A percentile compares a stretch with the other conserved stretches of the same genome.
Evolutionary conservation across 202 grass and related monocot genomes (phyloP).

Genomic region (Setaria viridis): DNA sequence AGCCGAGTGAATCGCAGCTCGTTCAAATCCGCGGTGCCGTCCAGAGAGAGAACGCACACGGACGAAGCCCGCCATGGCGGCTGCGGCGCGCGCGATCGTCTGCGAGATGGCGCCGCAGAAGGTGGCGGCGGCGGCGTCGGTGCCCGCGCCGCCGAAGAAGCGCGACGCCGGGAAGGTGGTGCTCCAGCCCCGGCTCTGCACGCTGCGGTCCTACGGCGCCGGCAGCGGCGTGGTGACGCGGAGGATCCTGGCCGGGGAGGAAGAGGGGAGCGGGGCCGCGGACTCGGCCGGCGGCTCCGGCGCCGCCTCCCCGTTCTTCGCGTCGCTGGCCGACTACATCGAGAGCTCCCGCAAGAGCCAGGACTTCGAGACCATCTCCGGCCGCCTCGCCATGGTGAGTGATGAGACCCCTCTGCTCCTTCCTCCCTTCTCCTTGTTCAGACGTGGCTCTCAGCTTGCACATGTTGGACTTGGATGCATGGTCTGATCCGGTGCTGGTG

Average conservation of each 20-base stretch:
- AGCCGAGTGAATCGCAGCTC: slow-evolving; percentile 24
- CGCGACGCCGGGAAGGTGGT: slow-evolving; percentile 64
- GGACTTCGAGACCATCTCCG: slow-evolving; percentile 91
- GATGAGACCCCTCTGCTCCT: no score
- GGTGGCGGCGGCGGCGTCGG: neutral
- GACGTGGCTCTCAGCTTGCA: no score
- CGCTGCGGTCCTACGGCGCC: slow-evolving; percentile 81
- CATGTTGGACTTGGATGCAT: neutral
- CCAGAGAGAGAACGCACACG: neutral
- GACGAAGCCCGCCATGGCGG: slow-evolving; percentile 32
- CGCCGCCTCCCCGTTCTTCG: slow-evolving; percentile 73
- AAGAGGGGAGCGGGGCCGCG: neutral
- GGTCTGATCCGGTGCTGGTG: neutral
- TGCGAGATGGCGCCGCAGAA: slow-evolving; percentile 70
- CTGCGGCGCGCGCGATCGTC: slow-evolving; percentile 55
- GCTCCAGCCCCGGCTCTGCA: slow-evolving; percentile 91
- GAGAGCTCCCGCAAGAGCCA: slow-evolving; percentile 93
- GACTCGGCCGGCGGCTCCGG: slow-evolving; percentile 13
- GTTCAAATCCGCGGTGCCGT: slow-evolving; percentile 14
- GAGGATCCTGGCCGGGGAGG: slow-evolving; percentile 39
- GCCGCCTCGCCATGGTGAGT: slow-evolving; percentile 93
- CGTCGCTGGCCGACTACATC: slow-evolving; percentile 89
- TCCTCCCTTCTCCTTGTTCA: no score
- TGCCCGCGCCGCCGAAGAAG: slow-evolving; percentile 18
- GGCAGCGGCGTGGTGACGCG: slow-evolving; percentile 54